Base-by-base conservation (phyloP, 768 basidiomycete genomes). In the Russula sp. region DNA sequence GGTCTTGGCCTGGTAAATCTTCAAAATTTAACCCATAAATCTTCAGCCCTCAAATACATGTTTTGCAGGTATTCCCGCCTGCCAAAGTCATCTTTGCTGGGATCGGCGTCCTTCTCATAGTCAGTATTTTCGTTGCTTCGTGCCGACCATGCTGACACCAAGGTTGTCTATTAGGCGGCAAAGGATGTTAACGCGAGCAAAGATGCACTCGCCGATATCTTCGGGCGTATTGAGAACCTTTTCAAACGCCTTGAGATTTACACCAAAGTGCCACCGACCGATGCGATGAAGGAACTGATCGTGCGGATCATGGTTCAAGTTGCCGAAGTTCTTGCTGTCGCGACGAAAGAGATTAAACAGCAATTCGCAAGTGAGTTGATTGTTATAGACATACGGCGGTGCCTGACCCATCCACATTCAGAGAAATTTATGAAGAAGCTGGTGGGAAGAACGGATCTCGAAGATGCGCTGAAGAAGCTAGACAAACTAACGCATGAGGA, bases 401-500 rank as follows among this genome's bases (percentile, higher is more conserved):
- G 6, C 7, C 8, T 52, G 40, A 34, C 58, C n/a, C 11, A 44
- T 20, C 4, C 42, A n/a, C 6, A 7, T 8, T 16, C 42, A 59
- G 57, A 51, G 32, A 59, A 50, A 32, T 59, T 50, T 32, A 6
- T 59, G 49, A 56, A 34, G 31, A 59, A 34, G 27, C 1, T 59
- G n/a, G 39, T 22, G 39, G 58, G 50, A n/a, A 40, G 18, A 31
- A 52, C 50, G 11, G 49, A 59, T 34, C 34, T 59, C 11, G 58
- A 51, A 2, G 40, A 59, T 44, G 50, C 39, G 13, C 31, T 52
- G 48, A 59, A 18, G 37, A 31, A 37, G 13, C 37, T 59, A 14
- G 57, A 59, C 18, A 59, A 32, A n/a, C n/a, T 59, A 10, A 59
- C 57, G 2, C 37, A 42, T 10, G 57, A 59, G 0, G 48, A 59